phyloP scores from a whole-genome alignment of 306 rosid species.

The Quercus gilva region DNA sequence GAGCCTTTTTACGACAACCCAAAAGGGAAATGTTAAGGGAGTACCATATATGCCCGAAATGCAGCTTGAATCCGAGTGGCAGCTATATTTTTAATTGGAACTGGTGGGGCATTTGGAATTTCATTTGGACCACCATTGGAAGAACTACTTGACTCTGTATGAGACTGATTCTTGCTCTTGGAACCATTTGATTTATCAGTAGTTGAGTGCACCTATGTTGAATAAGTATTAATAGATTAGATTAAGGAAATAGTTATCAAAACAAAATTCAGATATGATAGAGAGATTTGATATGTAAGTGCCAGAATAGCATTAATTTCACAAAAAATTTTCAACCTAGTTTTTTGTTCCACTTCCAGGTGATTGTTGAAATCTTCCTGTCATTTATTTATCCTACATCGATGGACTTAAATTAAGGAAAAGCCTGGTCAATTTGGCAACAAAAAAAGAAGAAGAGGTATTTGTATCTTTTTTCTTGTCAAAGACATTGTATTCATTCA shows the following conservation, averaged over 20 bases:
- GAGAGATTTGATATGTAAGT: not conserved
- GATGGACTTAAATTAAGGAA: no score
- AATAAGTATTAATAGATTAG: conserved; percentile 4
- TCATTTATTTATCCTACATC: no score
- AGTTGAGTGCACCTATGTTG: conserved; percentile 27
- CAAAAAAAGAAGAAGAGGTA: no score
- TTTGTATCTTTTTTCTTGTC: no score
- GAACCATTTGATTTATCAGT: conserved; percentile 30
- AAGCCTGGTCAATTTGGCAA: no score
- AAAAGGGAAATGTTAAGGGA: no score
- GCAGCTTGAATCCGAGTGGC: conserved; percentile 73
- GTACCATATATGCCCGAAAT: conserved; percentile 60
- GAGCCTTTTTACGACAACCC: no score
- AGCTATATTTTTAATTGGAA: conserved; percentile 45
- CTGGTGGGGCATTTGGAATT: conserved; percentile 27
- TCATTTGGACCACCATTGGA: conserved; percentile 28
- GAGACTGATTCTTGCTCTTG: conserved; percentile 7
- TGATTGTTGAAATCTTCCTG: no score
- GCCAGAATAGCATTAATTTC: no score
- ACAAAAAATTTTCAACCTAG: no score
- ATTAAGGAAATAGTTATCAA: not conserved
- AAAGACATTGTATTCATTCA: no score
- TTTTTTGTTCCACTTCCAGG: no score
- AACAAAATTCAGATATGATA: not conserved
- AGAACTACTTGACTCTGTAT: conserved; percentile 32